Base-by-base conservation (phyloP, 106 monocot genomes). In the Alisma plantagoaquatica region DNA sequence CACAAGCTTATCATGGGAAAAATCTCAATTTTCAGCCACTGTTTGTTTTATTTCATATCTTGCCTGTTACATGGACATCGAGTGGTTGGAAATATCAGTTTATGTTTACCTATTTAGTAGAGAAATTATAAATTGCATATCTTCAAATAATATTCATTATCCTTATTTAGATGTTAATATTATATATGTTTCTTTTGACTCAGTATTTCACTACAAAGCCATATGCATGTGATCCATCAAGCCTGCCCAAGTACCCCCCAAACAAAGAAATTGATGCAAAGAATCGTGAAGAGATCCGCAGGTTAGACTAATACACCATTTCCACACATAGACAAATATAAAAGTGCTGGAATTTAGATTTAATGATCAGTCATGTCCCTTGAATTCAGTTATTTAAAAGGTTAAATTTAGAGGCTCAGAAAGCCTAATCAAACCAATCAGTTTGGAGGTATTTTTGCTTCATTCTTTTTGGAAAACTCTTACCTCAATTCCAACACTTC, bases 241-340 rank as follows among this genome's bases (percentile, higher is more conserved):
- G 70, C 60, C 63, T 89, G 56, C 83, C 88, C 29, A 73, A 83
- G 65, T 79, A 80, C 23, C 51, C 83, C 43, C 88, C 88, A 43
- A 83, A 70, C 61, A 89, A 89, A 57, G 88, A 89, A 70, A 83
- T 89, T 43, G 88, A 89, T 83, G 83, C 88, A 48, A 89, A 74
- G 56, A 54, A 29, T 65, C 83, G 88, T 7, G 88, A 88, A 45
- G 79, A 76, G 31, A 60, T 71, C 57, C 65, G 18, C 14, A 89
- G 83, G 88, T 89, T 22, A 29, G 11, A 29, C 28, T 1, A 50
- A 27, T 26, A 51, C 15, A 26, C 50, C 22, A 51, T 25, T 51
- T 51, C n/a, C n/a, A n/a, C n/a, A n/a, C n/a, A n/a, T n/a, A n/a
- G n/a, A n/a, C n/a, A n/a, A n/a, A n/a, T n/a, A n/a, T n/a, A n/a